A percentile compares a stretch with the other conserved stretches of the same genome.
phyloP scores from a whole-genome alignment of 805 yeast species.

The Lipomyces sp. region DNA sequence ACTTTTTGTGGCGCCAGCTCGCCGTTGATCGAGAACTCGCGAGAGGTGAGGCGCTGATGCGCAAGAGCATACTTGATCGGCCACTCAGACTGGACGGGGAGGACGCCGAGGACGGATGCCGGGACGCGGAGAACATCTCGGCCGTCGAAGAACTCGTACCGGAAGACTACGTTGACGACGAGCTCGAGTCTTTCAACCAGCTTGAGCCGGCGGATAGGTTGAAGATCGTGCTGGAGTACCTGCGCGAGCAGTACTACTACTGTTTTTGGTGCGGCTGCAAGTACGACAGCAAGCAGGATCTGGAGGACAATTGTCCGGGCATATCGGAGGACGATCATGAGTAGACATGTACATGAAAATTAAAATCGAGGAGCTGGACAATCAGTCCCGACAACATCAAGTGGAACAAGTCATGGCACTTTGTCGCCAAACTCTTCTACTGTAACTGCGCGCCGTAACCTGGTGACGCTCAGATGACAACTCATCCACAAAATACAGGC shows the following conservation, averaged over 20 bases:
- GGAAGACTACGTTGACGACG: constrained; percentile 28
- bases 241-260: constrained; percentile 44
- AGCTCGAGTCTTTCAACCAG: constrained; percentile 37
- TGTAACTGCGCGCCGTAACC: too few species aligned
- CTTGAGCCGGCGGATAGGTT: constrained; percentile 36
- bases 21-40: constrained; percentile 6
- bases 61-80: constrained; percentile 15
- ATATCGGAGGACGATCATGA: constrained; percentile 44
- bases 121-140: too few species aligned
- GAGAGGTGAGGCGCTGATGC: constrained; percentile 4
- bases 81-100: not conserved
- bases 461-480: too few species aligned
- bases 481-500: too few species aligned
- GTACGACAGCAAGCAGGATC: constrained; percentile 41
- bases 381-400: too few species aligned
- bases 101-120: not conserved
- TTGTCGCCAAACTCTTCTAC: too few species aligned
- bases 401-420: too few species aligned
- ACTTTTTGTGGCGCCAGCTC: constrained; percentile 21
- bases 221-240: constrained; percentile 39
- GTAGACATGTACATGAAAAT: not conserved
- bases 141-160: constrained; percentile 6
- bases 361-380: not conserved
- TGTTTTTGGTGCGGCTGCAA: constrained; percentile 52
- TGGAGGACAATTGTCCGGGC: constrained; percentile 51